Base-by-base conservation (phyloP, 768 basidiomycete genomes). In the Trametes cubensis region DNA sequence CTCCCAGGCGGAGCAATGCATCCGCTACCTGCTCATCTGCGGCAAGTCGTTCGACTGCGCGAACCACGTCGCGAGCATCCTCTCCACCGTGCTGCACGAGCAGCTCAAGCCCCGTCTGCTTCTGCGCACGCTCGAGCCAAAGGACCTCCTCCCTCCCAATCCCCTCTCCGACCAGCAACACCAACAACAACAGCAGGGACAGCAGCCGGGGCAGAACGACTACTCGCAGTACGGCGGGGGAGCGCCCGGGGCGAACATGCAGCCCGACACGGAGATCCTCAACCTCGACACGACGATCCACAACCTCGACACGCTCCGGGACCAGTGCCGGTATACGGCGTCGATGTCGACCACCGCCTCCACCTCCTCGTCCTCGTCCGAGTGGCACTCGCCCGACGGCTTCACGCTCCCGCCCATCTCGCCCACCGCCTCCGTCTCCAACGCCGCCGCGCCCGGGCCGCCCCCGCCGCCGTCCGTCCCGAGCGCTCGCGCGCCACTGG, bases 41-140 rank as follows among this genome's bases (percentile, higher is more conserved):
- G 84, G 83, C 0, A 73, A 75, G 58, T 81, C 81, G 1, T 86
- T 83, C 80, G 78, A 81, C 51, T 82, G 83, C 62, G 83, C 83
- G 28, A 70, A 66, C 65, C 61, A 67, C 51, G 68, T 69, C 53
- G 62, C 65, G 45, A 66, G 60, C 50, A 71, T 65, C 62, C 63
- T 71, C 45, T 60, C 68, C 15, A 68, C 63, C 50, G 62, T 66
- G 23, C 50, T 64, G 7, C 62, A 66, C 30, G 62, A 63, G 20
- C 66, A 66, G 61, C 61, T 66, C 42, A 47, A 55, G 44, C 65
- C 65, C 23, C 65, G 65, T 38, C 51, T 66, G 15, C 60, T 64
- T 28, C 46, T 55, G 28, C 62, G 66, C 51, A 59, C 62, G 21
- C 57, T 62, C 50, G 62, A 62, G 50, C 62, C 66, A 7, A 63